Percentiles rank a stretch among this genome's conserved stretches.
Evolutionary conservation across 345 rosid species (phyloP).

Genomic region (Melaleuca quinquenervia): DNA sequence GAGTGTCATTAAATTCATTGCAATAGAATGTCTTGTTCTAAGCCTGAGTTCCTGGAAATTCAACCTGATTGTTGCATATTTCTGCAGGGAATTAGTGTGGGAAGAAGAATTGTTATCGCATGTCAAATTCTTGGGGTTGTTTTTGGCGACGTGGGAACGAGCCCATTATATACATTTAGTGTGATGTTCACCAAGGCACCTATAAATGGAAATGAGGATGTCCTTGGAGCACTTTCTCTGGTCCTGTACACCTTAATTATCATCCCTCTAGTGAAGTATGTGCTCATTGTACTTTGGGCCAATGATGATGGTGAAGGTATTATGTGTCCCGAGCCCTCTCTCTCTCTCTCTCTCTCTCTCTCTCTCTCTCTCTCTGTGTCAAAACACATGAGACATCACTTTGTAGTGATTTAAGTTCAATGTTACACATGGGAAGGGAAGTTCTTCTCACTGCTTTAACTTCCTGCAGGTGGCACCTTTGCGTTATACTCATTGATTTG

Average conservation of each 20-base stretch:
- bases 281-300: constrained; percentile 94
- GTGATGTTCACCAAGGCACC: constrained; percentile 93
- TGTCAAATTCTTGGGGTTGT: constrained; percentile 95
- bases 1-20: background rate
- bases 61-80: constrained; percentile 1
- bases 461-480: constrained; percentile 81
- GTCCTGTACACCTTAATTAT: constrained; percentile 83
- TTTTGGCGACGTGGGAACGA: constrained; percentile 98
- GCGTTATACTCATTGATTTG: constrained; percentile 94
- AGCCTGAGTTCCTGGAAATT: background rate
- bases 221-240: constrained; percentile 88
- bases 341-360: background rate
- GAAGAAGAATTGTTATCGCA: constrained; percentile 74
- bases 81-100: constrained; percentile 61
- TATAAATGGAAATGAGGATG: constrained; percentile 68
- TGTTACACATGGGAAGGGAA: background rate
- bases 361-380: background rate
- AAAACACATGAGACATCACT: background rate
- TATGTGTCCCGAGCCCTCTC: background rate
- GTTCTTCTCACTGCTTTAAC: background rate
- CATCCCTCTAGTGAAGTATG: constrained; percentile 87
- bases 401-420: background rate
- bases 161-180: constrained; percentile 90
- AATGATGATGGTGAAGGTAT: constrained; percentile 99
- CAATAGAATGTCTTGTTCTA: background rate